Evolutionary conservation across 176 grass and related monocot genomes (phyloP).

Genomic region (Luzula sylvatica): DNA sequence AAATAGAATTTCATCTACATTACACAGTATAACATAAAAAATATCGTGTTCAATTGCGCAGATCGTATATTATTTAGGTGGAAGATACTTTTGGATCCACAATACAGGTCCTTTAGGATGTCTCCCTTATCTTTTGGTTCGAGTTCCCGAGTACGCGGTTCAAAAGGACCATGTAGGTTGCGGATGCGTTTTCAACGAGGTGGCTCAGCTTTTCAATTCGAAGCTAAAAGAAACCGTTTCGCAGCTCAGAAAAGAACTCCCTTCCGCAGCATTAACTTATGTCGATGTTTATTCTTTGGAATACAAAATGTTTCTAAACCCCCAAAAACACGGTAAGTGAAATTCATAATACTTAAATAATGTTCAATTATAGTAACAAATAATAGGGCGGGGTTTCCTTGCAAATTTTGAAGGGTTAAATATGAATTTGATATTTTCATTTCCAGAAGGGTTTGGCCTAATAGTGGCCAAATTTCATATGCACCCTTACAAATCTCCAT

Average conservation of each 20-base stretch:
- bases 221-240: conserved; percentile 10
- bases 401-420: no score
- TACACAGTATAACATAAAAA: no score
- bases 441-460: no score
- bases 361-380: no score
- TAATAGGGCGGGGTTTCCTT: no score
- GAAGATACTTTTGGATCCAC: conserved; percentile 33
- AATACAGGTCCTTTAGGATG: no score
- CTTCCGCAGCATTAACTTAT: not conserved
- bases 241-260: conserved; percentile 10
- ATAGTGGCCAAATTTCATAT: no score
- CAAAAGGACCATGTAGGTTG: not conserved
- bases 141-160: not conserved
- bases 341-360: no score
- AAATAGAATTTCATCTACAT: not conserved
- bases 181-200: not conserved
- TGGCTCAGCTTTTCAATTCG: conserved; percentile 7
- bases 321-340: conserved; percentile 1
- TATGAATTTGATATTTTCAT: no score
- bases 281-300: conserved; percentile 16
- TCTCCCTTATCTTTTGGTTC: conserved; percentile 14
- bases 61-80: conserved; percentile 10
- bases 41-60: conserved; percentile 3
- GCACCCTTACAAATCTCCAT: no score
- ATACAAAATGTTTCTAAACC: conserved; percentile 12